phyloP scores from a whole-genome alignment of 1,284 basidiomycete genomes.

The Apiotrichum siamense region DNA sequence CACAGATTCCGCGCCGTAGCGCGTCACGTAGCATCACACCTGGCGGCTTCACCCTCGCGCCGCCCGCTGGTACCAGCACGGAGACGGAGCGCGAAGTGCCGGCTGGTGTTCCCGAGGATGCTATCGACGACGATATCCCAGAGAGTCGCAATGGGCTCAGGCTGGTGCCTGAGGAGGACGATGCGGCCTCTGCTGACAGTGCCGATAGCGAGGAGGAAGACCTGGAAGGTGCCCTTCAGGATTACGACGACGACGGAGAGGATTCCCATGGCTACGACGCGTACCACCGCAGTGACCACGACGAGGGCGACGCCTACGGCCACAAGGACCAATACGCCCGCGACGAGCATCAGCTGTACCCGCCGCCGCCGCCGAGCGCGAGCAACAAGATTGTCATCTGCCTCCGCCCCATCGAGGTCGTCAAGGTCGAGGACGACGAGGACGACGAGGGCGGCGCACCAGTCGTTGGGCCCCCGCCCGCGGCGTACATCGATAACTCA shows the following conservation, averaged over 20 bases:
- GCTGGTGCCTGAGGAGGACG: too few species aligned
- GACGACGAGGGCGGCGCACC: slow-evolving; percentile 18
- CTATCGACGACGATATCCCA: neutral
- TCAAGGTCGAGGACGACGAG: slow-evolving; percentile 35
- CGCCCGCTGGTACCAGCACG: neutral
- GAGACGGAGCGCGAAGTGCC: neutral
- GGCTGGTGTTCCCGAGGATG: neutral
- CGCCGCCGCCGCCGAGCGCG: neutral
- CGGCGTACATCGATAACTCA: neutral
- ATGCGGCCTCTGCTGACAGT: slow-evolving; percentile 34
- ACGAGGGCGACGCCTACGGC: slow-evolving; percentile 18
- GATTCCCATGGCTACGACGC: slow-evolving; percentile 33
- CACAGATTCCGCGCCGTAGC: slow-evolving; percentile 4
- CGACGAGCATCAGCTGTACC: slow-evolving; percentile 22
- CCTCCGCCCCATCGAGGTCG: slow-evolving; percentile 24
- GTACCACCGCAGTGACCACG: too few species aligned
- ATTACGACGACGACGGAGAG: slow-evolving; percentile 21
- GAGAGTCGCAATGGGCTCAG: too few species aligned
- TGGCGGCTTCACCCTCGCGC: too few species aligned
- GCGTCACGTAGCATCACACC: neutral
- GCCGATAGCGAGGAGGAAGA: slow-evolving; percentile 22
- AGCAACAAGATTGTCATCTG: slow-evolving; percentile 26
- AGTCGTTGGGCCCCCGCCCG: too few species aligned
- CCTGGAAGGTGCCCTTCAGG: slow-evolving; percentile 10
- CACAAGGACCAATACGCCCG: slow-evolving; percentile 12